phyloP scores from a whole-genome alignment of 441 rosid genomes.

The Brassica hybrid region DNA sequence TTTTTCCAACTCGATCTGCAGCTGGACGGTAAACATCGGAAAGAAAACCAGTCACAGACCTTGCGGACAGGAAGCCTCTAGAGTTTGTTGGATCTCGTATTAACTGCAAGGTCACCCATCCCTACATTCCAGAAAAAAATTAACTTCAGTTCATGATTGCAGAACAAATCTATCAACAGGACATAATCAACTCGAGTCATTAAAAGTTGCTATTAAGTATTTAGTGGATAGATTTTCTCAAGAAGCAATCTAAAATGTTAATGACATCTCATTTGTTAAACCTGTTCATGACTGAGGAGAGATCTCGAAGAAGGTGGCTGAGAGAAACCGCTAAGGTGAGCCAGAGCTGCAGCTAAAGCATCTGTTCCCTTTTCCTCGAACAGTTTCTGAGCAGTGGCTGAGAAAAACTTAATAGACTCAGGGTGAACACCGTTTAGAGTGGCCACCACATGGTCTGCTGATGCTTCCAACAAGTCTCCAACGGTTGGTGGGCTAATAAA shows the following conservation, averaged over 20 bases:
- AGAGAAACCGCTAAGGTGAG: slow-evolving; percentile 93
- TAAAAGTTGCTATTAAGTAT: slow-evolving; percentile 5
- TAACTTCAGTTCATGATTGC: slow-evolving; percentile 36
- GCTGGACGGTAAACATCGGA: slow-evolving; percentile 82
- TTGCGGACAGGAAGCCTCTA: slow-evolving; percentile 80
- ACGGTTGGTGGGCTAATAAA: slow-evolving; percentile 82
- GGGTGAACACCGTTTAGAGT: slow-evolving; percentile 91
- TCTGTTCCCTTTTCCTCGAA: slow-evolving; percentile 77
- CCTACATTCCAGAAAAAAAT: slow-evolving; percentile 52
- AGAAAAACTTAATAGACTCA: slow-evolving; percentile 74
- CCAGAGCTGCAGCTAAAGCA: slow-evolving; percentile 97
- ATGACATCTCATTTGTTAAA: slow-evolving; percentile 22
- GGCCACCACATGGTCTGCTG: slow-evolving; percentile 87
- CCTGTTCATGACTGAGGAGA: slow-evolving; percentile 94
- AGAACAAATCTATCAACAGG: background rate
- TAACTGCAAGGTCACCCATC: slow-evolving; percentile 88
- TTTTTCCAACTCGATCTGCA: slow-evolving; percentile 92
- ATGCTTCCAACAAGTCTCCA: slow-evolving; percentile 80
- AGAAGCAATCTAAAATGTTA: background rate
- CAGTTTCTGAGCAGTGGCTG: slow-evolving; percentile 80
- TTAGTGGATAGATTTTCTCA: background rate
- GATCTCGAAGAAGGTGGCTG: slow-evolving; percentile 92
- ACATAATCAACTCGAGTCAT: background rate
- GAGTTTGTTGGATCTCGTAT: slow-evolving; percentile 69
- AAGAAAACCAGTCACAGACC: slow-evolving; percentile 94